phyloP scores from a whole-genome alignment of 139 green algal genomes.

The Nannochloris sp. region DNA sequence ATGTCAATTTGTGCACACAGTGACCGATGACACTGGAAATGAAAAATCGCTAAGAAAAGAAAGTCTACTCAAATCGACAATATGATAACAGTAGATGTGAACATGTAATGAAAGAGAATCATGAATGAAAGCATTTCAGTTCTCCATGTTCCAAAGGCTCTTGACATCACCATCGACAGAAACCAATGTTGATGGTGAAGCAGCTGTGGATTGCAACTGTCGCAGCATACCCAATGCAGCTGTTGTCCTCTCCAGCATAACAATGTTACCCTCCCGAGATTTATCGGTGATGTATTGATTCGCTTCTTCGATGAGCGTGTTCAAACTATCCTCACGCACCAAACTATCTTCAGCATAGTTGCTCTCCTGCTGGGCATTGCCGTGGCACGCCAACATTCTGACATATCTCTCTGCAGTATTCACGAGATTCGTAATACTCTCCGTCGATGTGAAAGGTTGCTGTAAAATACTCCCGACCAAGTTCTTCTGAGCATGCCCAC shows the following conservation, averaged over 20 bases:
- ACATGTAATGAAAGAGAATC: too few species aligned
- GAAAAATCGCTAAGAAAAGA: too few species aligned
- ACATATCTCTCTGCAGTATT: slow-evolving; percentile 46
- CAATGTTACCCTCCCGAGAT: background rate
- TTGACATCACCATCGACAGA: background rate
- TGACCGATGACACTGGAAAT: too few species aligned
- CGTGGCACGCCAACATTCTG: background rate
- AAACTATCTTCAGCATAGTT: background rate
- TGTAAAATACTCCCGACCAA: slow-evolving; percentile 58
- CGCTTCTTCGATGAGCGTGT: background rate
- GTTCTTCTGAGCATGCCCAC: slow-evolving; percentile 43
- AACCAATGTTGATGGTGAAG: slow-evolving; percentile 31
- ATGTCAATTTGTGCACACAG: too few species aligned
- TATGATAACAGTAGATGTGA: too few species aligned
- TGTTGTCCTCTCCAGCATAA: slow-evolving; percentile 19
- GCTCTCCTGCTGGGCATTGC: background rate
- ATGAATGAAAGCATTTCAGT: too few species aligned
- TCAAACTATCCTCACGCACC: background rate
- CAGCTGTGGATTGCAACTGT: slow-evolving; percentile 22
- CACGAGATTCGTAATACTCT: slow-evolving; percentile 52
- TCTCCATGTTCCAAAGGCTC: too few species aligned
- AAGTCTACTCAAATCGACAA: too few species aligned
- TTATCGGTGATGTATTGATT: background rate
- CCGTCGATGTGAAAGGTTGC: slow-evolving; percentile 65
- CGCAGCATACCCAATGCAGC: slow-evolving; percentile 33